phyloP scores from a whole-genome alignment of 2,329 filamentous ascomycete genomes.

The Plenodomus biglobosus region DNA sequence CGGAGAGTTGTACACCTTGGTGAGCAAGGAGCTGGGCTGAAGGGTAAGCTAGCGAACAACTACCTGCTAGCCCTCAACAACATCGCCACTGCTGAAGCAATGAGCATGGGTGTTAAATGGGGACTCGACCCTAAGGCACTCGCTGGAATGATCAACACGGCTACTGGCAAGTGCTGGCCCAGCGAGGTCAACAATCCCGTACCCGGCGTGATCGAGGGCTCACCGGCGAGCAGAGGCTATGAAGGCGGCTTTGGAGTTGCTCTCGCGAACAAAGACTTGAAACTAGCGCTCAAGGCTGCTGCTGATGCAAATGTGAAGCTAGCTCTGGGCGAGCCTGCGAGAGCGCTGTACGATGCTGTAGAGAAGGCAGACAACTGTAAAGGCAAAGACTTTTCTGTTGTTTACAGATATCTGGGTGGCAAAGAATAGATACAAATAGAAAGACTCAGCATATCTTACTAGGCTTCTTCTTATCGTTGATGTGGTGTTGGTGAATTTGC shows the following conservation, averaged over 20 bases:
- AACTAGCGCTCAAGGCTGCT: constrained; percentile 51
- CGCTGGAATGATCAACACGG: constrained; percentile 85
- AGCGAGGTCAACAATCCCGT: constrained; percentile 96
- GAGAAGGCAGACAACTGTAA: constrained; percentile 49
- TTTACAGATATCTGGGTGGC: constrained; percentile 53
- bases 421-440: constrained; percentile 40
- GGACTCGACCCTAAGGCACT: constrained; percentile 67
- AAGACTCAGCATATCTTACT: not conserved
- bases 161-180: constrained; percentile 94
- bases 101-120: constrained; percentile 66
- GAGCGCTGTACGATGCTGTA: constrained; percentile 50
- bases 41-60: constrained; percentile 95
- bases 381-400: constrained; percentile 54
- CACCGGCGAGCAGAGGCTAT: constrained; percentile 75
- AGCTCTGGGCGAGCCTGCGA: constrained; percentile 50
- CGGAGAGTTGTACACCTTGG: constrained; percentile 84
- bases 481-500: not conserved
- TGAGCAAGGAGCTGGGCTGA: constrained; percentile 78
- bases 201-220: constrained; percentile 73
- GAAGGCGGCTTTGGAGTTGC: constrained; percentile 54
- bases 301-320: constrained; percentile 49
- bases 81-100: constrained; percentile 68
- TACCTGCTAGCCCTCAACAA: constrained; percentile 95
- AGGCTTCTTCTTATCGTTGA: not conserved
- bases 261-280: constrained; percentile 55